Base-by-base conservation (phyloP, 78 protist genomes). In the Paulinella micropora region DNA sequence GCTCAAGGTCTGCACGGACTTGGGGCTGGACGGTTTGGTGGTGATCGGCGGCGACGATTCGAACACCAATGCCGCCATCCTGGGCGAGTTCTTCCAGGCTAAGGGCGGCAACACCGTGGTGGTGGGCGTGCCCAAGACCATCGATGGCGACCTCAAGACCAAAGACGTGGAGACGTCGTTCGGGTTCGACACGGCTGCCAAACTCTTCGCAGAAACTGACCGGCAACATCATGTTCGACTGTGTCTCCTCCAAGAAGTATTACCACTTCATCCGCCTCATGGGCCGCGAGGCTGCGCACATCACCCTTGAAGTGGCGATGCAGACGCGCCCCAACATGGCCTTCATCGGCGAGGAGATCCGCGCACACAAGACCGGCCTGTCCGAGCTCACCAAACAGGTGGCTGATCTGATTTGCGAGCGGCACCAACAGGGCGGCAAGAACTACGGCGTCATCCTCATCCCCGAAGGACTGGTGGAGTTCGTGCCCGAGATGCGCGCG, bases 121-220 rank as follows among this genome's bases (percentile, higher is more conserved):
- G 31, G 39, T 90, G 38, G 95, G 95, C 81, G 91, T 91, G 77
- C 95, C 94, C 85, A 94, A 94, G 89, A 94, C 93, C 41, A 91
- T 92, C 39, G 95, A 94, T 83, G 93, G 94, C 0, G 94, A 94
- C 69, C 91, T 94, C 35, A 37, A 41, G 39, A 38, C 23, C 79
- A 86, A 83, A 32, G 38, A 91, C 34, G 82, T 94, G 39, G 95
- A 92, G 41, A 0, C 39, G 29, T 92, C 95, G 28, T 92, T 94
- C 79, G 95, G 95, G 31, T 90, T 90, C 83, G 90, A 92, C 86
- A 89, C 93, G 35, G 92, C 94, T 35, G 3, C 87, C 79, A 91
- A 79, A 35, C 37, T 87, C 37, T 93, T 91, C 88, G 15, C 90
- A 37, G 90, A 86, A 34, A 34, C n/a, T 93, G 40, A 77, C 92